These are phyloP conservation scores for Secale cereale DNA, from an alignment of 176 grass and related monocot genomes.

Conservation along the genomic window DNA sequence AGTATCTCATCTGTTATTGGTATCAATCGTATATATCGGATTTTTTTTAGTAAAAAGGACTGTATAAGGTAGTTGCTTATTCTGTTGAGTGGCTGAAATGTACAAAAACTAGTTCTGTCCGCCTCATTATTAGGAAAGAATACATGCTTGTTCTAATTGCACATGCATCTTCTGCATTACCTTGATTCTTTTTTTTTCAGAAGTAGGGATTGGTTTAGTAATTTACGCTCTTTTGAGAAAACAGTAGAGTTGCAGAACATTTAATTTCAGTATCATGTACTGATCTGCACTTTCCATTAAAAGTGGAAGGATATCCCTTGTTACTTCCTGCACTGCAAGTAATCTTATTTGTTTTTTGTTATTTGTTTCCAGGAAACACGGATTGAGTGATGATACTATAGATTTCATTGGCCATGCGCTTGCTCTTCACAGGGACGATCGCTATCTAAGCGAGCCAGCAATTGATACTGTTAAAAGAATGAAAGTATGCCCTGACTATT, in stretches of 20 bases:
- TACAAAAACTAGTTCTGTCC: not conserved
- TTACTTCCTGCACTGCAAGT: conserved; percentile 6
- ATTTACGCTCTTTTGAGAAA: not conserved
- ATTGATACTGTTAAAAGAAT: conserved; percentile 93
- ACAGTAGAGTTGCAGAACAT: not conserved
- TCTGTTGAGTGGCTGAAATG: conserved; percentile 16
- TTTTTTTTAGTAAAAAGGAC: not conserved
- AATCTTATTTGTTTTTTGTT: conserved; percentile 9
- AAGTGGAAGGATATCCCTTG: conserved; percentile 12
- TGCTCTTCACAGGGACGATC: conserved; percentile 88
- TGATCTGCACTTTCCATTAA: not conserved
- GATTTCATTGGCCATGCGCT: conserved; percentile 90
- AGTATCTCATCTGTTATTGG: conserved; percentile 15
- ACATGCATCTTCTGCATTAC: not conserved
- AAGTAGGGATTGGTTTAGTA: not conserved
- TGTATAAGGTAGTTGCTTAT: not conserved
- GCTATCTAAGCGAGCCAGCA: conserved; percentile 74
- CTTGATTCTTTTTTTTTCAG: not conserved
- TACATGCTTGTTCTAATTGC: conserved; percentile 9
- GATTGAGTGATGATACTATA: conserved; percentile 77
- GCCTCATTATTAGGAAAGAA: not conserved
- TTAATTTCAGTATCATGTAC: not conserved
- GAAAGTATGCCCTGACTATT: conserved; percentile 55
- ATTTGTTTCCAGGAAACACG: conserved; percentile 61
- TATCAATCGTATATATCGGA: not conserved